Evolutionary conservation across 345 rosid species (phyloP).

Genomic region (Citrus glauca): DNA sequence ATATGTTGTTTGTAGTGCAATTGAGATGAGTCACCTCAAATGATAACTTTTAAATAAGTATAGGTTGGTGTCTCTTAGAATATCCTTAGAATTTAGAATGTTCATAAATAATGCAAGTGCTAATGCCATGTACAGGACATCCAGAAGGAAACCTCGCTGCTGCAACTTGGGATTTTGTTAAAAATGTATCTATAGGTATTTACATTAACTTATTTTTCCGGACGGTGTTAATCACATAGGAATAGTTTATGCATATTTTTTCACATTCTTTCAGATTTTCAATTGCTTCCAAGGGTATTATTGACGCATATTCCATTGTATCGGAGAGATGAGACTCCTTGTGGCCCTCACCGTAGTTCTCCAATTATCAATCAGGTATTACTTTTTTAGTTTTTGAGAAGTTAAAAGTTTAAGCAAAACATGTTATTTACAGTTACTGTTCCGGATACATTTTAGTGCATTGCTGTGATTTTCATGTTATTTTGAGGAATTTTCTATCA

Average conservation of each 20-base stretch:
- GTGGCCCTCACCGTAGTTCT: constrained; percentile 65
- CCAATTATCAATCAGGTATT: constrained; percentile 76
- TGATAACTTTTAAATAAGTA: not conserved
- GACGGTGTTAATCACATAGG: not conserved
- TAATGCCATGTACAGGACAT: constrained; percentile 38
- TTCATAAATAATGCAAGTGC: constrained; percentile 8
- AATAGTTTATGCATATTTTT: constrained; percentile 15
- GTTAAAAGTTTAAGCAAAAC: not conserved
- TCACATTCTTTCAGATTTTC: constrained; percentile 36
- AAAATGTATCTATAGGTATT: constrained; percentile 62
- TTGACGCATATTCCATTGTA: constrained; percentile 86
- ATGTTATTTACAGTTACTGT: not conserved
- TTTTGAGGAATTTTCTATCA: not conserved
- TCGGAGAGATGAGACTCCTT: constrained; percentile 67
- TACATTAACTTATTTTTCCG: constrained; percentile 15
- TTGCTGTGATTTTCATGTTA: not conserved
- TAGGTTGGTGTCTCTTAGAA: not conserved
- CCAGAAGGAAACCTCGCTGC: constrained; percentile 39
- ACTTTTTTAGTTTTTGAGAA: not conserved
- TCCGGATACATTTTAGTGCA: not conserved
- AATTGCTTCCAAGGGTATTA: constrained; percentile 60
- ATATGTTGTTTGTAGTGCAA: not conserved
- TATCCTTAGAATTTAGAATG: not conserved
- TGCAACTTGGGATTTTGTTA: constrained; percentile 64
- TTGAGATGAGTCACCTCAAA: not conserved